A percentile compares a stretch with the other conserved stretches of the same genome.
phyloP scores from a whole-genome alignment of 371 early-diverging fungal species.

The Dichotomocladium elegans region DNA sequence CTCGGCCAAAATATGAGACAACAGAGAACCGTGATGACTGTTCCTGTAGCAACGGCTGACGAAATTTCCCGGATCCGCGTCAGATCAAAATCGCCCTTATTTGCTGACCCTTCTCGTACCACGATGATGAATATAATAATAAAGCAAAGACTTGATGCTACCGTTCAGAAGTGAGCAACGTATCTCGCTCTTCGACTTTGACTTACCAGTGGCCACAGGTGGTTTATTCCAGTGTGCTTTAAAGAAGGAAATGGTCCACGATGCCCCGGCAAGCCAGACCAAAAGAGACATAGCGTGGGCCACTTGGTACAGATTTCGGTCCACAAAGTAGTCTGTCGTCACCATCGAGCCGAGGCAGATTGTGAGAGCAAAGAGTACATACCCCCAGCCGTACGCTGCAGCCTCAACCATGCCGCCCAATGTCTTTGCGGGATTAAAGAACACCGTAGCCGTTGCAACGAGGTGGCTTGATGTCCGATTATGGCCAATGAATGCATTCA shows the following conservation, averaged over 20 bases:
- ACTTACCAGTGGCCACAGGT: slow-evolving; percentile 52
- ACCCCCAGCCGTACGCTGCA: slow-evolving; percentile 55
- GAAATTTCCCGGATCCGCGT: slow-evolving; percentile 55
- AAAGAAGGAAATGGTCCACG: slow-evolving; percentile 54
- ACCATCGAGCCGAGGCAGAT: slow-evolving; percentile 53
- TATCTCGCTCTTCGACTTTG: background rate
- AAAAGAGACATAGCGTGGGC: slow-evolving; percentile 50
- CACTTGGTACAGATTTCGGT: slow-evolving; percentile 24
- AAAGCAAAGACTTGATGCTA: slow-evolving; percentile 59
- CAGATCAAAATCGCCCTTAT: slow-evolving; percentile 48
- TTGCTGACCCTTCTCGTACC: slow-evolving; percentile 49
- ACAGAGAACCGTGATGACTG: slow-evolving; percentile 48
- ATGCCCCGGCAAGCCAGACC: slow-evolving; percentile 56
- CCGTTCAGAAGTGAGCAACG: background rate
- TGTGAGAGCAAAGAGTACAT: slow-evolving; percentile 45
- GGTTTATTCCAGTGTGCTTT: slow-evolving; percentile 66
- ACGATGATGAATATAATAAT: slow-evolving; percentile 56
- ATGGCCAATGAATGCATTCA: slow-evolving; percentile 44
- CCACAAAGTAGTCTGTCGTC: slow-evolving; percentile 58
- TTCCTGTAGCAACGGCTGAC: slow-evolving; percentile 52
- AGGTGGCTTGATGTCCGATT: slow-evolving; percentile 54
- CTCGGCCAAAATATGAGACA: slow-evolving; percentile 62
- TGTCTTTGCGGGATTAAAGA: slow-evolving; percentile 68
- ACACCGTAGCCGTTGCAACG: slow-evolving; percentile 62
- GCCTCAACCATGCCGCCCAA: slow-evolving; percentile 69